Base-by-base conservation (phyloP, 2,329 filamentous ascomycete species). In the Diaporthe australafricana region DNA sequence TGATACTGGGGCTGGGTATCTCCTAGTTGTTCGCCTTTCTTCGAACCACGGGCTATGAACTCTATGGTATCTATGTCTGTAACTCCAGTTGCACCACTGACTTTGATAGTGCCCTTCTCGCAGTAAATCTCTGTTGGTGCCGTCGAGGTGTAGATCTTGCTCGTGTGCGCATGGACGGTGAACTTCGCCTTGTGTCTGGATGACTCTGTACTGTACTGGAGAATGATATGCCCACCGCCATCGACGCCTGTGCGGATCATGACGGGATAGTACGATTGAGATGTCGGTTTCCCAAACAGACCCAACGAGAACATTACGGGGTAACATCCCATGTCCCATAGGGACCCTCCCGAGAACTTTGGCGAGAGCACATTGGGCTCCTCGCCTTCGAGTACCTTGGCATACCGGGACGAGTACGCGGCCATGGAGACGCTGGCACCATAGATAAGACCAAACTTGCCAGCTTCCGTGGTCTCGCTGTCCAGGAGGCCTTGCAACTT, bases 111-210 rank as follows among this genome's bases (percentile, higher is more conserved):
- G 27, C 72, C 72, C 56, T 73, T 73, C 27, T 73, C 69, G 42
- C 63, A 68, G 45, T 73, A 73, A 27, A 73, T 73, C 56, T 73
- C 72, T 1, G 72, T 71, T 3, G 72, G 72, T n/a, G 72, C 69
- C 17, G 69, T 66, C 30, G 72, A 73, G n/a, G 72, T 73, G 63
- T 73, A 73, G 8, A 73, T 73, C 69, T 73, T 73, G 72, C 72
- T 73, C 1, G 72, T 73, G n/a, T 73, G 72, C n/a, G 50, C 65
- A 17, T 73, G 69, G 2, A 71, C 72, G n/a, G 65, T 73, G 65
- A 73, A 73, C 50, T 65, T 69, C 16, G 70, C 72, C 50, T 71
- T 73, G 25, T 71, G 69, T 17, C 45, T 71, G 16, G 72, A 73
- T 9, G 69, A 48, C 35, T 71, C 69, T 8, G 56, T 50, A 16